Evolutionary conservation across 345 rosid genomes (phyloP).

Genomic region (Populus tremula): DNA sequence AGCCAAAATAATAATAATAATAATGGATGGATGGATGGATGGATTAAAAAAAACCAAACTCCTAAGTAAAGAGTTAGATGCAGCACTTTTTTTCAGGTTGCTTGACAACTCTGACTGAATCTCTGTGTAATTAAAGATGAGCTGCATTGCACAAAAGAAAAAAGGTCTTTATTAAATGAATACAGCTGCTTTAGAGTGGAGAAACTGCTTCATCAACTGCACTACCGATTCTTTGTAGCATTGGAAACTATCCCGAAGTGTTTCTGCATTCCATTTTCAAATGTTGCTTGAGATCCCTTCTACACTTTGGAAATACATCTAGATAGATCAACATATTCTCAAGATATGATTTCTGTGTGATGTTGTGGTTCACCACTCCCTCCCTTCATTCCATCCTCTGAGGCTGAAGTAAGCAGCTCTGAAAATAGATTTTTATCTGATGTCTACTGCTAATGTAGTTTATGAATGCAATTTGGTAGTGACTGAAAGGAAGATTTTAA

Average conservation of each 20-base stretch:
- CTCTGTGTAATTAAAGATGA: neutral
- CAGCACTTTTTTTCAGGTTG: neutral
- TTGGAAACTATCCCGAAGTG: neutral
- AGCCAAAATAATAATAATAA: neutral
- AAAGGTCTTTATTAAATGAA: neutral
- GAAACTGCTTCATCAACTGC: neutral
- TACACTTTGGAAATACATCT: neutral
- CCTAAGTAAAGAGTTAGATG: too few relatives aligned
- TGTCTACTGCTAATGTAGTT: neutral
- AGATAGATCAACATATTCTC: neutral
- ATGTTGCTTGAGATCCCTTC: neutral
- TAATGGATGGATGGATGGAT: neutral
- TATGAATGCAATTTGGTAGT: neutral
- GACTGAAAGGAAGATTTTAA: neutral
- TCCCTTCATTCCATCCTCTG: neutral
- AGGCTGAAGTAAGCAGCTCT: neutral
- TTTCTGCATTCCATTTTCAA: neutral
- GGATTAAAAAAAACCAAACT: neutral
- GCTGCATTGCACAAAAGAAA: neutral
- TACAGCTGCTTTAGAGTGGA: neutral
- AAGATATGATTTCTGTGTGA: neutral
- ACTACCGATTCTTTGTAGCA: neutral
- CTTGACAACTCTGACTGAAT: neutral
- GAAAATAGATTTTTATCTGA: neutral
- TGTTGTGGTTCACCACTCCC: neutral